A percentile compares a stretch with the other conserved stretches of the same genome.
Conservation (phyloP, 495 filamentous ascomycete genomes). For the Amphirosellinia nigrospora region DNA sequence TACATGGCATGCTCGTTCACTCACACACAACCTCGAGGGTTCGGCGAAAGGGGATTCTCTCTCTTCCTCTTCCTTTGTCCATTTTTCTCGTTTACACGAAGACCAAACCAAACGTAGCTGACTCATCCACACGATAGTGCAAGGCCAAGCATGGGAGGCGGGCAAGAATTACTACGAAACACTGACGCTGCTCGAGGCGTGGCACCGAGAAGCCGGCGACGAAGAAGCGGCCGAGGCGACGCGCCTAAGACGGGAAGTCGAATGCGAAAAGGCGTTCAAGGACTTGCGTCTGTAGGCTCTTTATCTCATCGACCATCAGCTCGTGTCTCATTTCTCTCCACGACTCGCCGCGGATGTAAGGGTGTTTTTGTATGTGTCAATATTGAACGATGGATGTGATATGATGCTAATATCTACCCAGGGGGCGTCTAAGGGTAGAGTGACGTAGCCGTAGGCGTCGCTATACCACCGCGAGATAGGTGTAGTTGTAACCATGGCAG, state of each 20-base stretch:
- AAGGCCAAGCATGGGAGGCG: slow-evolving; percentile 34
- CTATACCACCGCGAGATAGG: neutral
- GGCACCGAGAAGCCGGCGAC: slow-evolving; percentile 38
- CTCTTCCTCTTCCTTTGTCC: no score
- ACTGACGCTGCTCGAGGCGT: slow-evolving; percentile 34
- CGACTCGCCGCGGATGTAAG: neutral
- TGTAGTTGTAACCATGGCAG: neutral
- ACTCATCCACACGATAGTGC: slow-evolving; percentile 23
- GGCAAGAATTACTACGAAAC: slow-evolving; percentile 43
- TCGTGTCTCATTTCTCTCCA: neutral
- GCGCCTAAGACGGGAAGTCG: slow-evolving; percentile 18
- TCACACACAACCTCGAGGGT: neutral
- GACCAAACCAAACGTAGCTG: neutral
- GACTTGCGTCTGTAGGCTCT: neutral
- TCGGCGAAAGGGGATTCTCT: neutral
- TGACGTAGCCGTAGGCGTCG: neutral
- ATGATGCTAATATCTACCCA: neutral
- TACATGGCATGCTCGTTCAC: neutral
- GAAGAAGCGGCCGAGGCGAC: slow-evolving; percentile 30
- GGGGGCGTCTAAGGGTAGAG: neutral
- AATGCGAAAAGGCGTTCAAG: slow-evolving; percentile 20
- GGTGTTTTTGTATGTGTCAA: neutral
- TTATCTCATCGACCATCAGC: neutral
- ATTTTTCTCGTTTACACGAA: neutral
- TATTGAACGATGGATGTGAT: neutral